A percentile compares a stretch with the other conserved stretches of the same genome.
phyloP scores from a whole-genome alignment of 257 asterid species.

The Verbascum thapsus region DNA sequence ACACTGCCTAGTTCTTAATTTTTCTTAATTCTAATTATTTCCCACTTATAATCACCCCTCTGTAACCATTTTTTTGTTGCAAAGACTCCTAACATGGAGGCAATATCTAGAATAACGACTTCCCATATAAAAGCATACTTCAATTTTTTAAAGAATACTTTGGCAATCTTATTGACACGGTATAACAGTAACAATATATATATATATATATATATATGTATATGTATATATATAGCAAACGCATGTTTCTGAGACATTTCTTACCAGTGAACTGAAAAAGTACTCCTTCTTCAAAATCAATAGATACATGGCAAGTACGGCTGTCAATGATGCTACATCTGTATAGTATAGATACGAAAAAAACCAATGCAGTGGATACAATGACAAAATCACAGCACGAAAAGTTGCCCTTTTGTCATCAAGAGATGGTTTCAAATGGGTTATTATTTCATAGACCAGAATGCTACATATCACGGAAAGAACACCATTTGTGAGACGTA shows the following conservation, averaged over 20 bases:
- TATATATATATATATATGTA: too few relatives aligned
- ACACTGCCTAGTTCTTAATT: too few relatives aligned
- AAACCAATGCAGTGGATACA: constrained; percentile 98
- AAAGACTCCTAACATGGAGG: too few relatives aligned
- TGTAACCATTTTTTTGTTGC: too few relatives aligned
- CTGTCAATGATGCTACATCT: constrained; percentile 86
- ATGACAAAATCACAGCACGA: constrained; percentile 63
- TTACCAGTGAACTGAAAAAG: constrained; percentile 81
- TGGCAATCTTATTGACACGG: too few relatives aligned
- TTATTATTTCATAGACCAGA: constrained; percentile 64
- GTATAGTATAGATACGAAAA: constrained; percentile 85
- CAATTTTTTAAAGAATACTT: too few relatives aligned
- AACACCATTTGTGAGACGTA: constrained; percentile 76
- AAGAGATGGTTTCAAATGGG: constrained; percentile 68
- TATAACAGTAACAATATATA: too few relatives aligned
- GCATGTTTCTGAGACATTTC: constrained; percentile 26
- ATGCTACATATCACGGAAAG: constrained; percentile 76
- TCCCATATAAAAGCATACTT: too few relatives aligned
- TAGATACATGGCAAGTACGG: constrained; percentile 85
- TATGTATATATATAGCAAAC: background rate
- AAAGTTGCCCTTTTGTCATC: constrained; percentile 72
- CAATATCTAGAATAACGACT: too few relatives aligned
- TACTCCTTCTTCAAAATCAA: constrained; percentile 67
- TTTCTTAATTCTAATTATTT: too few relatives aligned
- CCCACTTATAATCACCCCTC: too few relatives aligned